Conservation (phyloP, 345 rosid genomes). For the Carallia brachiata region DNA sequence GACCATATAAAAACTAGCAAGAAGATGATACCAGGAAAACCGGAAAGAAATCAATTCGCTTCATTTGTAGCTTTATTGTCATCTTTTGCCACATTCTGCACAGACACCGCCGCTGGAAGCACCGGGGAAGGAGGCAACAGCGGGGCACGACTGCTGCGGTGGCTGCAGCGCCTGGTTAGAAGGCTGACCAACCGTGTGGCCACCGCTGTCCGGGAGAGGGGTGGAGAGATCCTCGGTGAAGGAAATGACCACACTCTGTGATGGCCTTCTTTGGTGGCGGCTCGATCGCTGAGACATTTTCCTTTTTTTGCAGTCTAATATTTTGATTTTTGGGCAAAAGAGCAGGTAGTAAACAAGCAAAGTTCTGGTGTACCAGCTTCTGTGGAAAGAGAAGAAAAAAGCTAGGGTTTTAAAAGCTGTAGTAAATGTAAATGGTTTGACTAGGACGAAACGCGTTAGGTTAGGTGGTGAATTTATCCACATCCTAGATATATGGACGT, state of each 20-base stretch:
- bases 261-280: slow-evolving; percentile 19
- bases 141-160: background rate
- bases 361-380: slow-evolving; percentile 2
- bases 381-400: background rate
- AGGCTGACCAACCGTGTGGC: background rate
- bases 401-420: slow-evolving; percentile 1
- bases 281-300: slow-evolving; percentile 3
- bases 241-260: slow-evolving; percentile 12
- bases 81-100: slow-evolving; percentile 2
- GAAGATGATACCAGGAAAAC: too few relatives aligned
- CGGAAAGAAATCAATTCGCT: background rate
- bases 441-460: background rate
- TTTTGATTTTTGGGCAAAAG: background rate
- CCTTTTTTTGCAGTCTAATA: too few relatives aligned
- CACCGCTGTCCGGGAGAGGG: slow-evolving; percentile 1
- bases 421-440: background rate
- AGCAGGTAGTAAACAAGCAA: background rate
- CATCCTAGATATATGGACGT: slow-evolving; percentile 15
- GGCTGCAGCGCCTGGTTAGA: background rate
- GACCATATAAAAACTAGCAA: too few relatives aligned
- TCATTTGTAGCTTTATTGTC: slow-evolving; percentile 9
- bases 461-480: slow-evolving; percentile 8
- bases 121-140: background rate
- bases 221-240: slow-evolving; percentile 5
- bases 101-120: background rate